Conservation (phyloP, 371 early-diverging fungal genomes). For the Mortierella sp. region DNA sequence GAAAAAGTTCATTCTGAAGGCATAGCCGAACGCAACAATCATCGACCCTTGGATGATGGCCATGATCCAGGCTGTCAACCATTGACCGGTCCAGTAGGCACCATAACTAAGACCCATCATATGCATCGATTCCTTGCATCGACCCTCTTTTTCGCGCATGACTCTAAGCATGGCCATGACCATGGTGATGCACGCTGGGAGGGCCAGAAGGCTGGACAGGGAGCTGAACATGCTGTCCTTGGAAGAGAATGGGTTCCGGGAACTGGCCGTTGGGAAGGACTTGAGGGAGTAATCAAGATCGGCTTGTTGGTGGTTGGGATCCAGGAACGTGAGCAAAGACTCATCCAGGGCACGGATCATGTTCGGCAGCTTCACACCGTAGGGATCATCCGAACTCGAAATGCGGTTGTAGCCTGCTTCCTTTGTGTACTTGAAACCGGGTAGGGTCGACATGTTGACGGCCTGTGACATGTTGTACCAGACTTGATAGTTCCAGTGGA, state of each 20-base stretch:
- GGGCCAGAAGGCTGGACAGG: slow-evolving; percentile 62
- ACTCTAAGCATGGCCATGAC: slow-evolving; percentile 65
- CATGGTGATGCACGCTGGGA: slow-evolving; percentile 69
- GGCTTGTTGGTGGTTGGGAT: slow-evolving; percentile 33
- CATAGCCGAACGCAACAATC: slow-evolving; percentile 65
- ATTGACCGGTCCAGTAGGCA: slow-evolving; percentile 71
- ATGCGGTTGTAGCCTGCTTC: slow-evolving; percentile 36
- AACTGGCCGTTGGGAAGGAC: slow-evolving; percentile 34
- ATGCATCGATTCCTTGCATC: slow-evolving; percentile 73
- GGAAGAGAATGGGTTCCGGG: slow-evolving; percentile 4
- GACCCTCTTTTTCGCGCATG: slow-evolving; percentile 72
- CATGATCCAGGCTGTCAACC: slow-evolving; percentile 64
- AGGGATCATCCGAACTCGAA: slow-evolving; percentile 56
- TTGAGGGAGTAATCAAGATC: slow-evolving; percentile 33
- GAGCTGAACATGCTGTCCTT: slow-evolving; percentile 55
- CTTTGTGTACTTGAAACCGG: slow-evolving; percentile 36
- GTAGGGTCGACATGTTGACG: slow-evolving; percentile 59
- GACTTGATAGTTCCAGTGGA: slow-evolving; percentile 70
- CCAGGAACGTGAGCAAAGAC: slow-evolving; percentile 59
- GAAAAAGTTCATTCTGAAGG: slow-evolving; percentile 67
- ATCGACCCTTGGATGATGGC: slow-evolving; percentile 65
- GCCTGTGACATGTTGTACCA: slow-evolving; percentile 72
- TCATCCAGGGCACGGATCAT: slow-evolving; percentile 75
- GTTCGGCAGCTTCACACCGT: slow-evolving; percentile 60
- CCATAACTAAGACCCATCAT: slow-evolving; percentile 73